phyloP scores from a whole-genome alignment of 139 green algal species.

The Micractinium sp. region DNA sequence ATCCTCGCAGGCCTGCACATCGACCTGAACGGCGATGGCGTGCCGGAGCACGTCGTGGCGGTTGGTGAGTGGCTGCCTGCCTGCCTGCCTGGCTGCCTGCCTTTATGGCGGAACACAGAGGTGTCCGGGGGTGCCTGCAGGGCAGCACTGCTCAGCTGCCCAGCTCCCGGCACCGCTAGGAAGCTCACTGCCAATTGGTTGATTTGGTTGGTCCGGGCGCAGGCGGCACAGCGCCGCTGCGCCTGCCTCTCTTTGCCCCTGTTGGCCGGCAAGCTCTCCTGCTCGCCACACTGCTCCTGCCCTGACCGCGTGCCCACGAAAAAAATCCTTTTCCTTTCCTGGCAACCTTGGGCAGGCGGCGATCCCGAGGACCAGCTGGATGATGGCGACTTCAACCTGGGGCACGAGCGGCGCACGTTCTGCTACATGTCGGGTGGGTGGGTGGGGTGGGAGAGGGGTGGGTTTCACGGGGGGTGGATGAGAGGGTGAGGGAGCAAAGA shows the following conservation, averaged over 20 bases:
- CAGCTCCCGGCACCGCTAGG: too few species aligned
- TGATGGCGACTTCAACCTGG: not conserved
- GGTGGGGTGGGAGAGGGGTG: too few species aligned
- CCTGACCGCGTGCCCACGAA: not conserved
- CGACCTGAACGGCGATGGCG: conserved; percentile 95
- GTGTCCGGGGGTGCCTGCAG: too few species aligned
- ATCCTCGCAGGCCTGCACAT: conserved; percentile 75
- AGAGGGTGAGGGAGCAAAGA: too few species aligned
- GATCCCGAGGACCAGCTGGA: conserved; percentile 9
- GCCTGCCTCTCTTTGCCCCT: too few species aligned
- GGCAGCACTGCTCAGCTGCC: too few species aligned
- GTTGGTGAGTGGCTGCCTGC: conserved; percentile 2
- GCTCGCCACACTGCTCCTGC: too few species aligned
- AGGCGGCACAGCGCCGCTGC: too few species aligned
- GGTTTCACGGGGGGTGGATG: not conserved
- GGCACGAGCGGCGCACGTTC: conserved; percentile 8
- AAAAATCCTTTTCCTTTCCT: too few species aligned
- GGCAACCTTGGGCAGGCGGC: conserved; percentile 24
- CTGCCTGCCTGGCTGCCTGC: not conserved
- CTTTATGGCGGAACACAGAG: not conserved
- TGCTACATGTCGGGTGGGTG: conserved; percentile 20
- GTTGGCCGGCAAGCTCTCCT: too few species aligned
- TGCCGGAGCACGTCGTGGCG: conserved; percentile 89
- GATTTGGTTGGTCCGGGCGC: too few species aligned
- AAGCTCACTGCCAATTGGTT: too few species aligned